These are phyloP conservation scores for Annulohypoxylon bovei DNA, from an alignment of 495 filamentous ascomycete genomes.

Conservation along the genomic window DNA sequence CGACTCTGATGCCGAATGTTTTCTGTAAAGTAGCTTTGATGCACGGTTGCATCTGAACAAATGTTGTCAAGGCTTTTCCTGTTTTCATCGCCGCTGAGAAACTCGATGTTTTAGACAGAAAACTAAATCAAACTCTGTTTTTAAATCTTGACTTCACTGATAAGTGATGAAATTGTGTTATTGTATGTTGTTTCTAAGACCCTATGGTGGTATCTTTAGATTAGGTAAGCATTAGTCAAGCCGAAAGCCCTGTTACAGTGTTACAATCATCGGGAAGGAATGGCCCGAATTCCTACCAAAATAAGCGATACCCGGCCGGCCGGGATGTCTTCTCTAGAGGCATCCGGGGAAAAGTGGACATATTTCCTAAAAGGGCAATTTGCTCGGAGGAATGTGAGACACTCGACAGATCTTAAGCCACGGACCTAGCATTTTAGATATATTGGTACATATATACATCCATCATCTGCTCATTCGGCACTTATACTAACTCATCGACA, in stretches of 20 bases:
- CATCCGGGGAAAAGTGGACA: neutral
- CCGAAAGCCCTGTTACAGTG: neutral
- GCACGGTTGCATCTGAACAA: neutral
- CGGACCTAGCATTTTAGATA: too few species aligned
- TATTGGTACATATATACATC: neutral
- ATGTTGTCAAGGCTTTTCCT: neutral
- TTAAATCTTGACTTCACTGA: neutral
- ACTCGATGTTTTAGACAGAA: neutral
- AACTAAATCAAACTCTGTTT: neutral
- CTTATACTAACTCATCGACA: constrained; percentile 4
- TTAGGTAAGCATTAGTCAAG: neutral
- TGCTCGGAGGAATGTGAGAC: neutral
- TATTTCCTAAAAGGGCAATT: neutral
- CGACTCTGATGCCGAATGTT: neutral
- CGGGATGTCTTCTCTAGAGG: neutral
- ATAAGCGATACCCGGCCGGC: neutral
- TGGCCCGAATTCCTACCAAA: neutral
- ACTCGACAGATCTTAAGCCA: neutral
- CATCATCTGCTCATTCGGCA: neutral
- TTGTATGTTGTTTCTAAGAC: neutral
- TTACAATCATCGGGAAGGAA: neutral
- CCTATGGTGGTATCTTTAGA: too few species aligned
- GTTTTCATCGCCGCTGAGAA: neutral
- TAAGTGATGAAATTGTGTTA: neutral
- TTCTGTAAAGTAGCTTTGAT: neutral